Evolutionary conservation across 306 rosid species (phyloP), one percentile per base, ranked within the genome.

Genomic region (Betula pendula): DNA sequence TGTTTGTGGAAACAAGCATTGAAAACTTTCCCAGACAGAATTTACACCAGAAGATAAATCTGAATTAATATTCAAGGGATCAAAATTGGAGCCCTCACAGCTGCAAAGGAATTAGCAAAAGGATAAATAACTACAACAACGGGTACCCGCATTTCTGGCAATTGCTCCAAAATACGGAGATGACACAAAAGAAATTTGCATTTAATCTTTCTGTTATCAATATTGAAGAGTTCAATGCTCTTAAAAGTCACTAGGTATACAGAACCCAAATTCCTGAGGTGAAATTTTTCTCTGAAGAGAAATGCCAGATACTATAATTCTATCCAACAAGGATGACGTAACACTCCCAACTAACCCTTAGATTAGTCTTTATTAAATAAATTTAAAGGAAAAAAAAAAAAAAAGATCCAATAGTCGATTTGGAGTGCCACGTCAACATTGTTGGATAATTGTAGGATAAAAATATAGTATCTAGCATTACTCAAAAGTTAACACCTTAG

Each of bases 11-110:
- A 90, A 79, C 70, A 84, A 62, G 70, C 77, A 71, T 7, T 73
- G 58, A 49, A 94, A 70, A 77, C 81, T 85, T 77, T 85, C 88
- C 92, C 90, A 85, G n/a, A 87, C 80, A 48, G 84, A 67, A 69
- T 76, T 84, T 42, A 91, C 66, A 63, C 87, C 71, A 74, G 94
- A 87, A 81, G 85, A 78, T 63, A 47, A 74, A 84, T 87, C 88
- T 27, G 95, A 35, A 79, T 89, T 83, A 69, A 92, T 92, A 48
- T 90, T 93, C 85, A 92, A 85, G 31, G 98, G 98, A 82, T 94
- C 96, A 82, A 89, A 94, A 73, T 79, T 84, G 40, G 93, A 79
- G 70, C 49, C 85, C 44, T 89, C 90, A 47, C 7, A 70, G 79
- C 97, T 94, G 93, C 84, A 78, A 49, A 84, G 69, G 62, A 50